Conservation (phyloP, 257 asterid genomes). For the Solanum pennellii region DNA sequence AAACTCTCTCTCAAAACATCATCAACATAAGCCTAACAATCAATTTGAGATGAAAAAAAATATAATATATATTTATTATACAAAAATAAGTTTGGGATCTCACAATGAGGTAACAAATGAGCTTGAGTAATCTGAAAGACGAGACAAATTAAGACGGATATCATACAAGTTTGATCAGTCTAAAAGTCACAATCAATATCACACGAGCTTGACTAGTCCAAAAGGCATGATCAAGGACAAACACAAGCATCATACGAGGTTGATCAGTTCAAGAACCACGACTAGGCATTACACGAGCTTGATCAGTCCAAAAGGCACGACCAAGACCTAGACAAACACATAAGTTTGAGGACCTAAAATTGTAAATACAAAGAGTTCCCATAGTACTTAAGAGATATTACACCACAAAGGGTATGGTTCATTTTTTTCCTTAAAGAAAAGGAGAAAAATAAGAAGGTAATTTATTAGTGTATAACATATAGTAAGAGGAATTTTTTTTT, state of each 20-base stretch:
- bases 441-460: not conserved
- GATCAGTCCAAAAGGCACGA: not conserved
- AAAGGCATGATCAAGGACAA: not conserved
- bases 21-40: not conserved
- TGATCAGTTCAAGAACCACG: not conserved
- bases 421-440: not conserved
- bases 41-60: not conserved
- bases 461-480: not conserved
- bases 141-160: not conserved
- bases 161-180: not conserved
- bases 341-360: not conserved
- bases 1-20: slow-evolving; percentile 37
- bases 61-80: not conserved
- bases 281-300: not conserved
- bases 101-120: not conserved
- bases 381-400: not conserved
- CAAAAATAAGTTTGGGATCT: not conserved
- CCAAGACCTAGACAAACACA: not conserved
- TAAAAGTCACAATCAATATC: not conserved
- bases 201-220: not conserved
- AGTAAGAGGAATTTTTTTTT: not conserved
- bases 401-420: not conserved
- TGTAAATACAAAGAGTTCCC: slow-evolving; percentile 5
- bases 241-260: not conserved
- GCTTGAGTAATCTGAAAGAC: not conserved